Conservation (phyloP, 208 protist species). For the Vickermania spadyakhi region DNA sequence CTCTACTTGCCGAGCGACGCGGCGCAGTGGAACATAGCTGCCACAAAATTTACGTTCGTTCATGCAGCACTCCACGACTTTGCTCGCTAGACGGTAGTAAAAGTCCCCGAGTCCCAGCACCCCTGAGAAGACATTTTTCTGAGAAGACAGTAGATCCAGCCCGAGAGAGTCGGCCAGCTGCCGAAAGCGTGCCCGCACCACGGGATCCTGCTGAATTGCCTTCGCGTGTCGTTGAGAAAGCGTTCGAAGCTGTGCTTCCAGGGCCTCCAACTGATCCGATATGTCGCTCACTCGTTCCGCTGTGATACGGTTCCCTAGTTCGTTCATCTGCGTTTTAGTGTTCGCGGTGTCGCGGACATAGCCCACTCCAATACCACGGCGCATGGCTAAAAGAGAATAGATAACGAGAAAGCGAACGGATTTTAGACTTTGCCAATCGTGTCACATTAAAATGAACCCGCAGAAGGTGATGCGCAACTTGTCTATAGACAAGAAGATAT, state of each 20-base stretch:
- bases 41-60: constrained; percentile 78
- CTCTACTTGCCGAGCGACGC: constrained; percentile 49
- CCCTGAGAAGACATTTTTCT: constrained; percentile 79
- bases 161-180: constrained; percentile 83
- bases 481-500: too few relatives aligned
- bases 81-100: constrained; percentile 75
- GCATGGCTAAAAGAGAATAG: constrained; percentile 28
- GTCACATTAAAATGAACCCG: too few relatives aligned
- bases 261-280: constrained; percentile 66
- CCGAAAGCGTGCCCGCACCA: constrained; percentile 76
- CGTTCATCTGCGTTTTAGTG: constrained; percentile 69
- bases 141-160: constrained; percentile 79
- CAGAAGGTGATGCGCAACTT: too few relatives aligned
- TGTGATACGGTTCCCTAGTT: constrained; percentile 78
- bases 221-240: constrained; percentile 53
- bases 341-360: constrained; percentile 70
- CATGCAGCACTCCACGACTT: constrained; percentile 79
- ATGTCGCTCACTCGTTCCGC: constrained; percentile 71
- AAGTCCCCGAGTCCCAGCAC: constrained; percentile 75
- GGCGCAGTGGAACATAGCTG: constrained; percentile 60
- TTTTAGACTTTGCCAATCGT: too few relatives aligned
- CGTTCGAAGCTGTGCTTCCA: constrained; percentile 48
- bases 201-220: constrained; percentile 69
- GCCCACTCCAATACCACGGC: constrained; percentile 72
- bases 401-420: too few relatives aligned